Conservation (phyloP, 1,139 yeast species). For the Debaryomyces singareniensis region DNA sequence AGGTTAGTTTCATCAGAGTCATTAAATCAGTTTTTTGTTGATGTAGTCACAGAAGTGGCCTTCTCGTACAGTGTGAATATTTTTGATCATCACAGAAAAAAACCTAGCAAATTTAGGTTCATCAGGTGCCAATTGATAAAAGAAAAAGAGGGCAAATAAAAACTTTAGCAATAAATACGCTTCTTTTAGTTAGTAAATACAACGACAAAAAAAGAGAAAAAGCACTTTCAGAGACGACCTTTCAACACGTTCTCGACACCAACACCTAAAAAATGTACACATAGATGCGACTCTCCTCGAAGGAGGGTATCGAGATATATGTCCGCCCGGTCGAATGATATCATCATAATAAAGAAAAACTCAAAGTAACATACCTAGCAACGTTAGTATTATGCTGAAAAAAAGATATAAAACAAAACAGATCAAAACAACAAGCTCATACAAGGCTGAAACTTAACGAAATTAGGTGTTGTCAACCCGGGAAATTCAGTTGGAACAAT, state of each 20-base stretch:
- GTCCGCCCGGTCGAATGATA: conserved; percentile 79
- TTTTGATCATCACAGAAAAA: conserved; percentile 42
- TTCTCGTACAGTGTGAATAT: conserved; percentile 65
- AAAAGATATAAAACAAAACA: background rate
- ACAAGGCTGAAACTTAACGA: conserved; percentile 89
- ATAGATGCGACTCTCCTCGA: conserved; percentile 53
- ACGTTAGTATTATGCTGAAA: conserved; percentile 15
- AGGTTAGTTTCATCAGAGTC: conserved; percentile 48
- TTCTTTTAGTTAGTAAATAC: no score
- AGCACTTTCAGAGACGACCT: conserved; percentile 46
- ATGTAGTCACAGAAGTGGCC: conserved; percentile 46
- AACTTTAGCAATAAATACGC: no score
- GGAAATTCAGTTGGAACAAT: conserved; percentile 76
- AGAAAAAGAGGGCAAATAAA: background rate
- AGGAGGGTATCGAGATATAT: conserved; percentile 46
- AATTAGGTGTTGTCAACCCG: conserved; percentile 68
- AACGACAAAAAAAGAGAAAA: background rate
- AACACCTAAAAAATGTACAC: conserved; percentile 63
- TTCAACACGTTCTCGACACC: conserved; percentile 55
- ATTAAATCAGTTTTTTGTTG: conserved; percentile 66
- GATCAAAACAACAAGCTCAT: conserved; percentile 44
- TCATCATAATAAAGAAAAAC: conserved; percentile 38
- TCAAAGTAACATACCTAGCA: conserved; percentile 14
- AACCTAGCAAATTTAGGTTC: conserved; percentile 6
- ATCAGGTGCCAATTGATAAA: no score